phyloP scores from a whole-genome alignment of 768 basidiomycete species.

The Boletus rex-veris region DNA sequence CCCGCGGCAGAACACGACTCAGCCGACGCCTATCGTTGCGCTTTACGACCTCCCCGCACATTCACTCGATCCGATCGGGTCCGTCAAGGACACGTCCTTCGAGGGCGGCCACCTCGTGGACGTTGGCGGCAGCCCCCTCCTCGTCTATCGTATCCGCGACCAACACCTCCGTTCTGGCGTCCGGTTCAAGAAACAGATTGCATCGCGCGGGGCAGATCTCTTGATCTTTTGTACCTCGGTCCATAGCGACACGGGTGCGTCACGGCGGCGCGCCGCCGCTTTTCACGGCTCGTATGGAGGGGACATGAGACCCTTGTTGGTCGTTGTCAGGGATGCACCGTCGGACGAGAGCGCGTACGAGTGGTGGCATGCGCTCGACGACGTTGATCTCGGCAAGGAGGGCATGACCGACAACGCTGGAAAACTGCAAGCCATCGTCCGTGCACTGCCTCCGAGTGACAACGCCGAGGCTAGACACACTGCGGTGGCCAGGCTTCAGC shows the following conservation, averaged over 20 bases:
- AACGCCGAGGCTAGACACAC: neutral
- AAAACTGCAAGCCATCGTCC: constrained; percentile 20
- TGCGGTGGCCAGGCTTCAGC: constrained; percentile 11
- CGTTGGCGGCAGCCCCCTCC: constrained; percentile 11
- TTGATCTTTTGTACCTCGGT: constrained; percentile 22
- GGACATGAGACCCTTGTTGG: constrained; percentile 24
- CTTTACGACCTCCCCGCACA: constrained; percentile 23
- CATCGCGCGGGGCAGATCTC: constrained; percentile 24
- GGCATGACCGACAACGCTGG: neutral
- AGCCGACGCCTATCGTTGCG: constrained; percentile 17
- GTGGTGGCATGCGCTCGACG: constrained; percentile 20
- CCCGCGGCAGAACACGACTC: neutral
- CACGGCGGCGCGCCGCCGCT: constrained; percentile 11
- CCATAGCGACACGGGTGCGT: neutral
- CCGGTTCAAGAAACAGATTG: constrained; percentile 24
- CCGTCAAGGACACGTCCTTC: constrained; percentile 17
- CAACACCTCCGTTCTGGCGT: constrained; percentile 18
- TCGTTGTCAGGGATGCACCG: constrained; percentile 21
- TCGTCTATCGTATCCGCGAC: constrained; percentile 21
- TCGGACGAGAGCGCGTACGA: constrained; percentile 17
- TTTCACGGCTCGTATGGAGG: constrained; percentile 25
- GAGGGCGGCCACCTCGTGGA: constrained; percentile 22
- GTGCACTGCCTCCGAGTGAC: constrained; percentile 17
- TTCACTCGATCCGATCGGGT: neutral
- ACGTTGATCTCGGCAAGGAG: constrained; percentile 2